A percentile compares a stretch with the other conserved stretches of the same genome.
These are phyloP conservation scores for Nicotiana obtusifolia DNA, from an alignment of 257 asterid genomes.

Conservation along the genomic window DNA sequence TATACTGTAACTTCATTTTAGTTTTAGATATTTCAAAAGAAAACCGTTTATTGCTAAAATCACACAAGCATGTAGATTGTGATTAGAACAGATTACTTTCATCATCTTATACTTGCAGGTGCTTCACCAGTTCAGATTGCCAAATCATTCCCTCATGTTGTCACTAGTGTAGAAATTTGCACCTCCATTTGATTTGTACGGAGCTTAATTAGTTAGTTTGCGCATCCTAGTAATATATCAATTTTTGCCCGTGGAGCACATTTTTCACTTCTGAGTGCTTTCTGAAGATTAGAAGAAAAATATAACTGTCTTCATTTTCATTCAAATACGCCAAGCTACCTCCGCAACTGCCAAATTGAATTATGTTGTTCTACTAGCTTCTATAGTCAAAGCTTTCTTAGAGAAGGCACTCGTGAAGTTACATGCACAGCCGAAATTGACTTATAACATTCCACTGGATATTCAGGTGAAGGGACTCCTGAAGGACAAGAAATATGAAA, in stretches of 20 bases:
- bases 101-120: not conserved
- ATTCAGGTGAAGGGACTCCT: constrained; percentile 40
- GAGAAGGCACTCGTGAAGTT: not conserved
- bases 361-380: not conserved
- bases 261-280: not conserved
- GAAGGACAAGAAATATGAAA: constrained; percentile 33
- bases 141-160: not conserved
- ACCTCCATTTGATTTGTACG: not conserved
- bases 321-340: not conserved
- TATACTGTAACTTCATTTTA: not conserved
- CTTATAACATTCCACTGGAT: not conserved
- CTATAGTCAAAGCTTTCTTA: not conserved
- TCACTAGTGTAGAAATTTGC: not conserved
- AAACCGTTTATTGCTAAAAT: not conserved
- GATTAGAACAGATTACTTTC: not conserved
- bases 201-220: no score
- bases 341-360: not conserved
- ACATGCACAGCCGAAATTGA: not conserved
- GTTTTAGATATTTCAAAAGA: not conserved
- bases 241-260: not conserved
- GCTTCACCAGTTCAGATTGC: not conserved
- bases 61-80: not conserved
- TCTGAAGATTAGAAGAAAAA: constrained; percentile 3
- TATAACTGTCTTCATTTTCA: not conserved
- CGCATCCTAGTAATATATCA: no score